phyloP scores from a whole-genome alignment of 2,329 filamentous ascomycete species.

The Colletotrichum ledebouriae region DNA sequence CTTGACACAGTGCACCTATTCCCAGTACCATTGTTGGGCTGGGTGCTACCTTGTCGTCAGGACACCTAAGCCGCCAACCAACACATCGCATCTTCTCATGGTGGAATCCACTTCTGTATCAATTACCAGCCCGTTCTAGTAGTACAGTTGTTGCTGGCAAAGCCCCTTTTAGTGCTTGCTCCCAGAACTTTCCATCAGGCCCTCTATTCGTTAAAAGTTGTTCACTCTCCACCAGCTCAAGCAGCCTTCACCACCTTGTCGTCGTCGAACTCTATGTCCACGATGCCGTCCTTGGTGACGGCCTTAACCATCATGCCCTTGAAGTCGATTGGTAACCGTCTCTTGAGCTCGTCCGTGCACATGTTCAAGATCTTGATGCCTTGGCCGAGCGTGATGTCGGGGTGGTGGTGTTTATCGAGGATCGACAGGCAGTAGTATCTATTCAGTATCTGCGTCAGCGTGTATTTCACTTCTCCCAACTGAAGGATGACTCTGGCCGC shows the following conservation, averaged over 20 bases:
- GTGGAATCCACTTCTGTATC: constrained; percentile 41
- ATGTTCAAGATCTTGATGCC: constrained; percentile 93
- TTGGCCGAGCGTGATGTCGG: constrained; percentile 89
- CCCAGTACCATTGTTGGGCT: background rate
- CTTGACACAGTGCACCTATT: background rate
- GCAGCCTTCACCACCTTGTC: constrained; percentile 77
- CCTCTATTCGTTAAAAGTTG: constrained; percentile 29
- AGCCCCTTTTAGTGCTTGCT: constrained; percentile 15
- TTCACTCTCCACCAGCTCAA: constrained; percentile 52
- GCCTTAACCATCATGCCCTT: constrained; percentile 97
- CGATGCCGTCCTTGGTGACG: constrained; percentile 92
- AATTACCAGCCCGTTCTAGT: constrained; percentile 43
- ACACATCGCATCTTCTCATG: constrained; percentile 15
- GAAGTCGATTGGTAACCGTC: constrained; percentile 97
- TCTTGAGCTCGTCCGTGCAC: constrained; percentile 97
- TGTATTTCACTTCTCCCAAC: background rate
- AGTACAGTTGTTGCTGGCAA: constrained; percentile 42
- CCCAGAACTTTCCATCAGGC: constrained; percentile 23
- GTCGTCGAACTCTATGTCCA: constrained; percentile 88
- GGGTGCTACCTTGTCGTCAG: no score
- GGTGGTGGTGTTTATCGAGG: constrained; percentile 98
- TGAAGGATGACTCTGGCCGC: background rate
- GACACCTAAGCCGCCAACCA: background rate
- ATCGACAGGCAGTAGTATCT: constrained; percentile 98
- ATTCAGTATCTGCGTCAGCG: constrained; percentile 45